phyloP scores from a whole-genome alignment of 1,284 basidiomycete species.

The Tetrapyrgos nigripes region DNA sequence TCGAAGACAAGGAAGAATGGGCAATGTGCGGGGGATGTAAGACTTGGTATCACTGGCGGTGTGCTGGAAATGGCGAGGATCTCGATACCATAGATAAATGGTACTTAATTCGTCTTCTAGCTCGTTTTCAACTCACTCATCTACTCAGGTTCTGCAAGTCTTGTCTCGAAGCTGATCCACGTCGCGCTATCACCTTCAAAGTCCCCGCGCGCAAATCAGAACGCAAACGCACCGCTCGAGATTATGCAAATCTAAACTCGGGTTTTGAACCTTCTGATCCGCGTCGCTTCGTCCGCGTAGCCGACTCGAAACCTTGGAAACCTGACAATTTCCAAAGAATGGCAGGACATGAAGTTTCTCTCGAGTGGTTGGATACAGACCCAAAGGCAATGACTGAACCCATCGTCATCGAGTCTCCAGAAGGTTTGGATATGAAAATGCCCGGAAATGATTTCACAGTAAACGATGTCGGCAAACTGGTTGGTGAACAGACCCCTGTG shows the following conservation, averaged over 20 bases:
- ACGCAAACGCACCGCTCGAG: slow-evolving; percentile 71
- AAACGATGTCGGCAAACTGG: slow-evolving; percentile 78
- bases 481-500: slow-evolving; percentile 80
- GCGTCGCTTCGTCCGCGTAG: slow-evolving; percentile 68
- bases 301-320: slow-evolving; percentile 69
- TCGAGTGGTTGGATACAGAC: slow-evolving; percentile 77
- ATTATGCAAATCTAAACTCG: slow-evolving; percentile 77
- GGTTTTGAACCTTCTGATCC: slow-evolving; percentile 65
- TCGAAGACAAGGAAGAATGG: slow-evolving; percentile 68
- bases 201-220: slow-evolving; percentile 80
- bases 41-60: slow-evolving; percentile 84
- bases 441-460: slow-evolving; percentile 73
- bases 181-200: slow-evolving; percentile 72
- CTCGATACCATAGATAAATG: slow-evolving; percentile 61
- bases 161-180: slow-evolving; percentile 65
- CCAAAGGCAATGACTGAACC: slow-evolving; percentile 77
- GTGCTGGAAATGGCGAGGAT: slow-evolving; percentile 70
- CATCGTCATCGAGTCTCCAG: slow-evolving; percentile 74
- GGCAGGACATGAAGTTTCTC: slow-evolving; percentile 66
- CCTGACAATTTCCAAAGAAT: slow-evolving; percentile 69
- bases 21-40: slow-evolving; percentile 80
- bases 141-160: slow-evolving; percentile 72
- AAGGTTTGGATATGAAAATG: slow-evolving; percentile 89
- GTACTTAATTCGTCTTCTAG: slow-evolving; percentile 29
- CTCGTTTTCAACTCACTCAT: background rate